phyloP scores from a whole-genome alignment of 257 asterid genomes.

The Coffea eugenioides region DNA sequence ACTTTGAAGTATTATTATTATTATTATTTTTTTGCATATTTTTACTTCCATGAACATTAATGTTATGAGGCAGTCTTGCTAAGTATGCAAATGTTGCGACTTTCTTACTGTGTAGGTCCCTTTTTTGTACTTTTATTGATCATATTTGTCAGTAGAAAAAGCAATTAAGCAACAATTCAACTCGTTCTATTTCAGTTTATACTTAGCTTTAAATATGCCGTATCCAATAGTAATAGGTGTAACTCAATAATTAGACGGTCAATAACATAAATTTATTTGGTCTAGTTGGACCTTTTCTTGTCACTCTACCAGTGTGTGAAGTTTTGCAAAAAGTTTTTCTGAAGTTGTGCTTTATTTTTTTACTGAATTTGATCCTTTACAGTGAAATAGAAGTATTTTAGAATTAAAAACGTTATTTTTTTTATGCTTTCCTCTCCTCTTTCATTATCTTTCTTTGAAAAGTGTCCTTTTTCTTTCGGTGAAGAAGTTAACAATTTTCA shows the following conservation, averaged over 20 bases:
- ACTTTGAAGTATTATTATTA: background rate
- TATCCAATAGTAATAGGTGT: background rate
- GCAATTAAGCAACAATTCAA: background rate
- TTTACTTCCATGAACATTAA: slow-evolving; percentile 8
- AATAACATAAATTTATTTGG: background rate
- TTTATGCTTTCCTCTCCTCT: background rate
- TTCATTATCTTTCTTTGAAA: background rate
- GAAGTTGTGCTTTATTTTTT: background rate
- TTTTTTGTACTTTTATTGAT: background rate
- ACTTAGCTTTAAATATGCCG: background rate
- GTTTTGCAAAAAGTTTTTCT: background rate
- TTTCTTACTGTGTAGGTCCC: background rate
- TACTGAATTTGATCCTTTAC: background rate
- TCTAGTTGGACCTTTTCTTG: background rate
- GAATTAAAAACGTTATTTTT: background rate
- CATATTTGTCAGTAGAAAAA: slow-evolving; percentile 1
- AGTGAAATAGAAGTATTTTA: background rate
- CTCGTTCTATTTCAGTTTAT: background rate
- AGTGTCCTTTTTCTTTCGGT: background rate
- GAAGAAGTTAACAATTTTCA: background rate
- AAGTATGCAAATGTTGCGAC: background rate
- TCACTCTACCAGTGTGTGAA: background rate
- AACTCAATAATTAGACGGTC: background rate
- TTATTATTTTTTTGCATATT: slow-evolving; percentile 14
- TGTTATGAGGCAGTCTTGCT: background rate